Evolutionary conservation across 73 alveolate genomes (phyloP), one percentile per base, ranked within the genome.

Genomic region (Paramecium sonneborni): DNA sequence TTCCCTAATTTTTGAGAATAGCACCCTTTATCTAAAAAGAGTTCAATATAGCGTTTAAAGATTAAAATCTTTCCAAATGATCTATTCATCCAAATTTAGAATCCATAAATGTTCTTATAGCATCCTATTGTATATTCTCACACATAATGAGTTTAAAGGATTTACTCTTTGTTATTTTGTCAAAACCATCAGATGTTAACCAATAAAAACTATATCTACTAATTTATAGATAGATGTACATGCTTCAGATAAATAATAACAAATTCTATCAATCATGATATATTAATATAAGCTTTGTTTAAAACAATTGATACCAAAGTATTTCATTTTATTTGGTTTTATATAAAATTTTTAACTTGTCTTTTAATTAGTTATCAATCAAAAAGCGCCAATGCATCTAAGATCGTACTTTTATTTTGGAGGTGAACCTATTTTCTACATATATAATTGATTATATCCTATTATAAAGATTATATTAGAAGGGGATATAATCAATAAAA

Each of bases 41-140:
- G 55, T 23, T 79, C 90, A 3, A 79, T 79, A 39, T 12, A 79
- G 3, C 0, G 72, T 24, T 23, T 79, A 41, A 21, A 79, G 32
- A 24, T 21, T 30, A 79, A 39, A 79, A 39, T 79, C 90, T 12
- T 79, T 39, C 90, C 90, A 79, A 43, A 79, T 79, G 9, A 79
- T 44, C 9, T 23, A 44, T 24, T 79, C 90, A 3, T 26, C 90
- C 90, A 39, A 79, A 39, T 46, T 46, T 79, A 24, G 90, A 30
- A 43, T 79, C 90, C 48, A 79, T 23, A 12, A 79, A 44, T 21
- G 24, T 24, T 79, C n/a, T 43, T 0, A 79, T 41, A 6, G 46
- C 44, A 39, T 79, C 41, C 7, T 15, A 39, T 46, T 26, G n/a
- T n/a, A 79, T 46, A 38, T 79, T 76, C 3, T 79, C 90, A n/a